These are phyloP conservation scores for Tanacetum coccineum DNA, from an alignment of 129 eudicot species.

Conservation along the genomic window DNA sequence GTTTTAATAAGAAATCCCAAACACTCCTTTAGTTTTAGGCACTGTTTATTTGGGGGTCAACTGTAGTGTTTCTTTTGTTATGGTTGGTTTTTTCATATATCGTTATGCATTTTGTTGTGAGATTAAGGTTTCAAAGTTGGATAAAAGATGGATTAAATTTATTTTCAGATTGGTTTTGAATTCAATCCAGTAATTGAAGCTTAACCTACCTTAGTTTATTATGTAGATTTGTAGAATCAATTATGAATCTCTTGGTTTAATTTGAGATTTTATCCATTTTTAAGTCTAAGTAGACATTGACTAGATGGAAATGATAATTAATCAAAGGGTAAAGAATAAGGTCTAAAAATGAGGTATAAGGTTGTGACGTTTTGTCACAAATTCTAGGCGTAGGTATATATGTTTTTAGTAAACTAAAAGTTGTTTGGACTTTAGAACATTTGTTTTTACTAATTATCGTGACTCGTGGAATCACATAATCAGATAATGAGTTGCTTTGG, in stretches of 20 bases:
- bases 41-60: neutral
- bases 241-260: neutral
- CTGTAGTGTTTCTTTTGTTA: neutral
- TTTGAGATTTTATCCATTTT: neutral
- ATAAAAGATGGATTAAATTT: too few relatives aligned
- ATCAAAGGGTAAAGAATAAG: neutral
- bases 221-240: neutral
- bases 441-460: too few relatives aligned
- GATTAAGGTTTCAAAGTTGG: neutral
- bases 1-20: too few relatives aligned
- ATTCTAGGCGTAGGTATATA: neutral
- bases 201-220: neutral
- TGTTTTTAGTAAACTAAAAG: neutral
- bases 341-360: neutral
- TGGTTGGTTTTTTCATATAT: neutral
- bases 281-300: neutral
- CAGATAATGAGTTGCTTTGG: too few relatives aligned
- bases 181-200: neutral
- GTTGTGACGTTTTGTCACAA: neutral
- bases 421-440: neutral
- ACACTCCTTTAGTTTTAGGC: too few relatives aligned
- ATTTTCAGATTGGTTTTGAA: slow-evolving; percentile 7
- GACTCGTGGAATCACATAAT: too few relatives aligned
- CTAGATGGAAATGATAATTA: neutral
- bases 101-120: neutral